A percentile compares a stretch with the other conserved stretches of the same genome.
These are phyloP conservation scores for Candida montana DNA, from an alignment of 805 yeast genomes.

Conservation along the genomic window DNA sequence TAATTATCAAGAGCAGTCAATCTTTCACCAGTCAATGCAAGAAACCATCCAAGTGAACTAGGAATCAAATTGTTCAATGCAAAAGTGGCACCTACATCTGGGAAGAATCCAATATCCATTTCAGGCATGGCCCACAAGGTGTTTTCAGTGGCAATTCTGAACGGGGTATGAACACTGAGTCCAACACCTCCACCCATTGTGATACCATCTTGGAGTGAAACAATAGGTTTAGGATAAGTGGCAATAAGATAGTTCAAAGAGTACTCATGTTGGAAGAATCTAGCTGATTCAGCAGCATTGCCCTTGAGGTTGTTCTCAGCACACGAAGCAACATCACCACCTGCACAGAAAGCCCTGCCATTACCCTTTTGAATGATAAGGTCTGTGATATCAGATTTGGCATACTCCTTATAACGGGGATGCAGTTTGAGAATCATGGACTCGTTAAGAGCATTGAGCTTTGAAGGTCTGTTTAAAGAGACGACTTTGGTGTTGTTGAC, in stretches of 20 bases:
- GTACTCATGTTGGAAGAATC: slow-evolving; percentile 77
- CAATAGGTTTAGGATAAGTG: slow-evolving; percentile 80
- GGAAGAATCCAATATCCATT: slow-evolving; percentile 92
- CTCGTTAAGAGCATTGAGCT: slow-evolving; percentile 77
- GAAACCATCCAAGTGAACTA: slow-evolving; percentile 76
- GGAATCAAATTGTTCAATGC: slow-evolving; percentile 74
- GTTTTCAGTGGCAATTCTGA: slow-evolving; percentile 87
- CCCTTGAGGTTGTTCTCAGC: slow-evolving; percentile 53
- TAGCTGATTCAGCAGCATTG: slow-evolving; percentile 43
- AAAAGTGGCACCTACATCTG: slow-evolving; percentile 93
- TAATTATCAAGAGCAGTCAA: slow-evolving; percentile 78
- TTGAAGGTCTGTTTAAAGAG: slow-evolving; percentile 71
- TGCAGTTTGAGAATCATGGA: slow-evolving; percentile 69
- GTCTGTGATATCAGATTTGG: slow-evolving; percentile 60
- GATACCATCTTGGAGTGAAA: slow-evolving; percentile 85
- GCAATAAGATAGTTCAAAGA: slow-evolving; percentile 73
- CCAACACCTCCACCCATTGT: slow-evolving; percentile 99
- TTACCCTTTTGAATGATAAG: slow-evolving; percentile 63
- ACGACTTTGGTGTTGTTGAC: slow-evolving; percentile 65
- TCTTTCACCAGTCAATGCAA: slow-evolving; percentile 81
- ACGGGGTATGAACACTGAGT: slow-evolving; percentile 81
- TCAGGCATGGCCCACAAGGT: slow-evolving; percentile 97
- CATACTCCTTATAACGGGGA: slow-evolving; percentile 72
- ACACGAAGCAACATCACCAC: slow-evolving; percentile 88
- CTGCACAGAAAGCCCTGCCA: slow-evolving; percentile 76